phyloP scores from a whole-genome alignment of 2,329 filamentous ascomycete genomes.

The Dothideomycetes sp. region DNA sequence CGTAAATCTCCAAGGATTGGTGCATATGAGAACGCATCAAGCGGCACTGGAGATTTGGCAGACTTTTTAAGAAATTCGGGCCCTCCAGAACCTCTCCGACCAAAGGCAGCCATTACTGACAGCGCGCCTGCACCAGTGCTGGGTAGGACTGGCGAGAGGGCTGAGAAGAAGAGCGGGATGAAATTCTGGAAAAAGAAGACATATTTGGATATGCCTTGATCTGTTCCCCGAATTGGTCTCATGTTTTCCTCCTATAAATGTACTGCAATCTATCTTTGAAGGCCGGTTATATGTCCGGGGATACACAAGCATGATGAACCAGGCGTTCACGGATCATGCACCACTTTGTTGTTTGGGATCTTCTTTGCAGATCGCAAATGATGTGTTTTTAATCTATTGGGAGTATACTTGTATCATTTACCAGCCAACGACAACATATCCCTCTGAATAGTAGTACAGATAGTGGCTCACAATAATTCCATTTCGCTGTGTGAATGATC shows the following conservation, averaged over 20 bases:
- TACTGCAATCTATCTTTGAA: no score
- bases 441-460: no score
- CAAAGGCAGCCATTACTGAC: conserved; percentile 11
- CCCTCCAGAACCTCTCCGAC: conserved; percentile 15
- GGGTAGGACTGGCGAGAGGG: conserved; percentile 5
- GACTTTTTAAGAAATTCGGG: conserved; percentile 32
- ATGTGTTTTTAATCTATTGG: no score
- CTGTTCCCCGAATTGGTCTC: neutral
- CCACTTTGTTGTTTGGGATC: no score
- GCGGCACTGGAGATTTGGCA: conserved; percentile 28
- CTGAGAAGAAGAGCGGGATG: conserved; percentile 16
- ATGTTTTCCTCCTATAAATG: neutral
- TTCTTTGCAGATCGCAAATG: no score
- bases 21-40: conserved; percentile 3
- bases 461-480: no score
- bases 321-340: no score
- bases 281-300: no score
- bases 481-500: no score
- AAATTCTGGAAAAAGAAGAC: conserved; percentile 14
- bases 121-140: conserved; percentile 7
- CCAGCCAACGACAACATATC: neutral
- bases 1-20: conserved; percentile 10
- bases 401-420: neutral
- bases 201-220: conserved; percentile 15
- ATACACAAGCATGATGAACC: no score